Base-by-base conservation (phyloP, 306 rosid species). In the Medicago arabica region DNA sequence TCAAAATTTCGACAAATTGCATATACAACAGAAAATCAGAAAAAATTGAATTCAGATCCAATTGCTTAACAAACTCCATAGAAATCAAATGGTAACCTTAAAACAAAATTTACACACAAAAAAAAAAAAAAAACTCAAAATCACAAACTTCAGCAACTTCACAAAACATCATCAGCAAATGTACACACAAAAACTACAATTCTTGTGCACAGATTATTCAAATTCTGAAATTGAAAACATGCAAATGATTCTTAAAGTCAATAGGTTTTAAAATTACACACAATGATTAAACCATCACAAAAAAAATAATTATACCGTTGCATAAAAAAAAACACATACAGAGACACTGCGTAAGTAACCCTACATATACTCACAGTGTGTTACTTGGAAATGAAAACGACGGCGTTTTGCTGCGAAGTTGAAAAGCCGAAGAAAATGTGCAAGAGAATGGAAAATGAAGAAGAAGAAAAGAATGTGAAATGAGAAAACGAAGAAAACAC, bases 11-110 rank as follows among this genome's bases (percentile, higher is more conserved):
- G 0, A 76, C 7, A 46, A 64, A 76, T 65, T 12, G 25, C 47
- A 55, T 6, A 44, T 34, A 13, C 7, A 75, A 57, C 54, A 71
- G 4, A 72, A 58, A 53, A 55, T 64, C 79, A 70, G 36, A 43
- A 53, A 34, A 55, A 71, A 7, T 60, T 47, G 67, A 41, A 62
- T 72, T 75, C 84, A 88, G 89, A 90, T 88, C 92, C 54, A 82
- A 43, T 16, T 57, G 79, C 50, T 81, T 38, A 86, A 57, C 40
- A 74, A 74, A 60, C 86, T 53, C 69, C 19, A 65, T n/a, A 9
- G 50, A 40, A 28, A 83, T 19, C 16, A 49, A 61, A 69, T 4
- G 25, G 58, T 64, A 25, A 11, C 64, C n/a, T 9, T 43, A 55
- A 19, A 39, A 28, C 12, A 46, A 9, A 63, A 38, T 40, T 39